Evolutionary conservation across 331 rosid species (phyloP).

Genomic region (Dryas integrifolia): DNA sequence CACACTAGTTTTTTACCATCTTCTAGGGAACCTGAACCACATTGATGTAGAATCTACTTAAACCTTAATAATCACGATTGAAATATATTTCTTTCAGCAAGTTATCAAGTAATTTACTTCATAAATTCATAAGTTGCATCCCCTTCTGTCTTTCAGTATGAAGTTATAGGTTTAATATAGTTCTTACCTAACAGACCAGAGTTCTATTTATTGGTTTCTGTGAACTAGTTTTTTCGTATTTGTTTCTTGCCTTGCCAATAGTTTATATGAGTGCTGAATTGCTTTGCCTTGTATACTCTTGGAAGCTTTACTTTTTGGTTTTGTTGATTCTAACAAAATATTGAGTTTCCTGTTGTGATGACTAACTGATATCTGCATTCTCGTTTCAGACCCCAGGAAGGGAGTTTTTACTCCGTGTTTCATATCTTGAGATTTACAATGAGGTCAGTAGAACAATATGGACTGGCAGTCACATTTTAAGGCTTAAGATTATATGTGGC

Average conservation of each 20-base stretch:
- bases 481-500: neutral
- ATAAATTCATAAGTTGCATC: neutral
- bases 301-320: conserved; percentile 20
- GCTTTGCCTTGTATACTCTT: conserved; percentile 20
- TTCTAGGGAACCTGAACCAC: neutral
- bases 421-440: conserved; percentile 93
- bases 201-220: neutral
- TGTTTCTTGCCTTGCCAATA: neutral
- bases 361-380: conserved; percentile 22
- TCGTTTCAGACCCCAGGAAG: conserved; percentile 92
- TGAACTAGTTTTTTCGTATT: neutral
- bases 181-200: neutral
- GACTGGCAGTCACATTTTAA: neutral
- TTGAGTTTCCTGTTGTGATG: conserved; percentile 1
- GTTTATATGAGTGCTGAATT: neutral
- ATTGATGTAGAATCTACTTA: neutral
- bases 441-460: conserved; percentile 52
- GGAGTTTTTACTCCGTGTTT: conserved; percentile 93
- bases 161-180: neutral
- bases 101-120: neutral
- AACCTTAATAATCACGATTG: neutral
- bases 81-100: neutral
- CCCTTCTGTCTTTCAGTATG: neutral
- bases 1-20: neutral
- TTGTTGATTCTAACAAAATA: neutral